Evolutionary conservation across 805 yeast genomes (phyloP).

Genomic region (Candida qinlingensis): DNA sequence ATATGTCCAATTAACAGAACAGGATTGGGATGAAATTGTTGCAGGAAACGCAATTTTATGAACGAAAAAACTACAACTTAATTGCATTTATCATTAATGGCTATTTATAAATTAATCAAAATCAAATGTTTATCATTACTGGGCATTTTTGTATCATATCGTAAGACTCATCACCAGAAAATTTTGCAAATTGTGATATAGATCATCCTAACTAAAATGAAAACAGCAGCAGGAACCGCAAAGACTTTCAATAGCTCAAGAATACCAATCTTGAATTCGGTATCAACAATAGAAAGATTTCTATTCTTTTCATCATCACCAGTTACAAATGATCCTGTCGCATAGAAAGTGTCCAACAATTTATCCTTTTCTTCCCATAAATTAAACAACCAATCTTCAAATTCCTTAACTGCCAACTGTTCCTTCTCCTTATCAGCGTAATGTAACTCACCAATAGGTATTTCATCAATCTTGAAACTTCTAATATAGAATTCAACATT

Average conservation of each 20-base stretch:
- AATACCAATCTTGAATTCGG: constrained; percentile 18
- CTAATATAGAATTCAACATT: constrained; percentile 60
- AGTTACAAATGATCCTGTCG: constrained; percentile 44
- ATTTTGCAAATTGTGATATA: not conserved
- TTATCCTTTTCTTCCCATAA: constrained; percentile 79
- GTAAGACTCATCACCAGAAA: not conserved
- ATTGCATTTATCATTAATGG: too few species aligned
- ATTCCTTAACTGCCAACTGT: constrained; percentile 34
- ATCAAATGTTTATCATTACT: too few species aligned
- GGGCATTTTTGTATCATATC: not conserved
- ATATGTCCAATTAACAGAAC: constrained; percentile 53
- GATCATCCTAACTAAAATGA: constrained; percentile 15
- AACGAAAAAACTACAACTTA: not conserved
- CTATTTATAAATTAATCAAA: too few species aligned
- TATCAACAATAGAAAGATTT: constrained; percentile 10
- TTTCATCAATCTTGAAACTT: constrained; percentile 49
- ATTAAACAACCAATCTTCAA: constrained; percentile 70
- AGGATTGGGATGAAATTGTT: constrained; percentile 45
- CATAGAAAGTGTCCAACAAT: constrained; percentile 56
- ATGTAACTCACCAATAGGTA: constrained; percentile 55
- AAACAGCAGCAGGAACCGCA: constrained; percentile 26
- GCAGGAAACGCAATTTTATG: constrained; percentile 17
- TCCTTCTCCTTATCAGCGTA: constrained; percentile 39
- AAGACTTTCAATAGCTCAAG: constrained; percentile 29
- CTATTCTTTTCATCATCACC: constrained; percentile 12